A percentile compares a stretch with the other conserved stretches of the same genome.
phyloP scores from a whole-genome alignment of 148 eudicot species.

The Persicaria maculosa region DNA sequence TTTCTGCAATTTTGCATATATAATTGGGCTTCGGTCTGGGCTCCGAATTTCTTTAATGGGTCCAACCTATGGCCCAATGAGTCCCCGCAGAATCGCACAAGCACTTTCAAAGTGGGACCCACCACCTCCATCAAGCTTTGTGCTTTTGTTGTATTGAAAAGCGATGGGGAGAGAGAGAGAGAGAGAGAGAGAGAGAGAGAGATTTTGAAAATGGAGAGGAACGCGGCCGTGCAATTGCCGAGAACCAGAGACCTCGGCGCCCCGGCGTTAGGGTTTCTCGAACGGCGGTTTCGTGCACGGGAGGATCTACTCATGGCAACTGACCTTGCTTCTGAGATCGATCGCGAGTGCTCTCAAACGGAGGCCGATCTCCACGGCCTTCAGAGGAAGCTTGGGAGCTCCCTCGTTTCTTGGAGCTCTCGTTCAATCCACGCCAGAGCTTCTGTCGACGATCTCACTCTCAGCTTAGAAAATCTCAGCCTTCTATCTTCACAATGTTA shows the following conservation, averaged over 20 bases:
- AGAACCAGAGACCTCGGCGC: conserved; percentile 23
- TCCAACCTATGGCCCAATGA: background rate
- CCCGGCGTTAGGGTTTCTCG: conserved; percentile 28
- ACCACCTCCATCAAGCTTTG: background rate
- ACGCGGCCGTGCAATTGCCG: conserved; percentile 18
- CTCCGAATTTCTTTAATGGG: background rate
- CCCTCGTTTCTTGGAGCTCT: conserved; percentile 27
- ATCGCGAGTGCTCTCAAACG: conserved; percentile 22
- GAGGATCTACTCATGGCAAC: conserved; percentile 18
- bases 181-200: too few species aligned
- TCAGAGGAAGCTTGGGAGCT: conserved; percentile 21
- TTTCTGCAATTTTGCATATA: too few species aligned
- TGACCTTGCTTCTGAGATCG: conserved; percentile 20
- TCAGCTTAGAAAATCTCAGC: conserved; percentile 24
- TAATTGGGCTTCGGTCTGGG: too few species aligned
- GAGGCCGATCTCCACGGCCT: conserved; percentile 33
- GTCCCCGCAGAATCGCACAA: background rate
- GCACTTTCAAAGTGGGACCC: background rate
- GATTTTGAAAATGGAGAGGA: conserved; percentile 16
- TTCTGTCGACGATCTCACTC: conserved; percentile 25
- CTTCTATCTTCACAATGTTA: conserved; percentile 23
- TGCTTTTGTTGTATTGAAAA: background rate
- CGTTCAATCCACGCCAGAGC: conserved; percentile 36
- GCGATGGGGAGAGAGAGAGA: background rate
- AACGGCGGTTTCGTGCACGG: conserved; percentile 12